Evolutionary conservation across 2,329 filamentous ascomycete genomes (phyloP), one percentile per base, ranked within the genome.

Genomic region (Trichoderma gracile): DNA sequence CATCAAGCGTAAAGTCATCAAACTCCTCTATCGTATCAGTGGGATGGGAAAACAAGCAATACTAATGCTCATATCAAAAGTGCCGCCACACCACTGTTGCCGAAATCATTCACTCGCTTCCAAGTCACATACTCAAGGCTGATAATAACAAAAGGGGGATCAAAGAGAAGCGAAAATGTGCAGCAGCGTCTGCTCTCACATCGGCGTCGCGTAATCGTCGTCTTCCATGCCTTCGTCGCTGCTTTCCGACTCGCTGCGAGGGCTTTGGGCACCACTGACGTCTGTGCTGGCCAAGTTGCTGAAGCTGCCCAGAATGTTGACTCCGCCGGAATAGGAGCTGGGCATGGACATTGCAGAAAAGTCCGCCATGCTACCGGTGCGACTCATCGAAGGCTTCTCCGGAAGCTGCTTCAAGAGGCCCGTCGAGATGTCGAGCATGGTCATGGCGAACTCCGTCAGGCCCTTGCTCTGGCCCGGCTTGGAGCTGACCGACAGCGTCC

Each of bases 401-500:
- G 89, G 89, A 19, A 91, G 81, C 69, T 87, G 84, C 73, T 89
- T 89, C 25, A 91, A 80, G 66, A 92, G 74, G 0, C 86, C 86
- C 0, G 87, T 89, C 21, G 86, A 89, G 61, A 89, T 89, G 72
- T 92, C 90, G 49, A 93, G 78, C 82, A 91, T 91, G 3, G 88
- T 88, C 80, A 92, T 88, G n/a, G 90, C 89, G 70, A 91, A 92
- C 67, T 86, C 83, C 0, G 86, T 89, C 60, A 89, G 72, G 1
- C 82, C 81, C 54, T 78, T 82, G 62, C 81, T 82, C 69, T 85
- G 84, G 2, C 84, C 83, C 0, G 90, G 87, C 74, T 92, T 92
- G 50, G 87, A 89, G 76, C 89, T 93, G 54, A 98, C 93, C 9
- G 89, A 90, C 63, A 98, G 81, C 10, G 94, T 97, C 94, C 94